phyloP scores from a whole-genome alignment of 306 rosid genomes.

The Sicyos edulis region DNA sequence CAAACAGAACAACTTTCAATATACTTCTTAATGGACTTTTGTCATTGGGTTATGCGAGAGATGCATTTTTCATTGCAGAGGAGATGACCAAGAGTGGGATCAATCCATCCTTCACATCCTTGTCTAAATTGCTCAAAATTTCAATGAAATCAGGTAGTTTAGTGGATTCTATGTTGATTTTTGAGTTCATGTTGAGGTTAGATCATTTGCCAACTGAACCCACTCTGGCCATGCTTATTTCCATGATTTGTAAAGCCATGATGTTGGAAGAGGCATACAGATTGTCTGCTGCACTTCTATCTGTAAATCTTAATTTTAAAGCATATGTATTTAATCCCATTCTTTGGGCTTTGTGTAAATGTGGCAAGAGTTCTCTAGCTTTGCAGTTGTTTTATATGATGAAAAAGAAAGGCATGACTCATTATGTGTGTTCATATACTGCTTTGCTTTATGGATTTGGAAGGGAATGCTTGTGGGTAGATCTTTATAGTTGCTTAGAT shows the following conservation, averaged over 20 bases:
- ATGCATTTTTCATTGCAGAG: conserved; percentile 29
- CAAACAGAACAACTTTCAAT: conserved; percentile 42
- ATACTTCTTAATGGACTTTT: conserved; percentile 36
- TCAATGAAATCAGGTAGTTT: conserved; percentile 24
- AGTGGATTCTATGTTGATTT: conserved; percentile 23
- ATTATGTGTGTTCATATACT: conserved; percentile 36
- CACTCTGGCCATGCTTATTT: conserved; percentile 28
- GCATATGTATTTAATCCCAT: conserved; percentile 31
- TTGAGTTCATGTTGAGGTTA: conserved; percentile 36
- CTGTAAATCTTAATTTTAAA: conserved; percentile 21
- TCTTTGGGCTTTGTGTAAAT: conserved; percentile 39
- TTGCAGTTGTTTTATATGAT: conserved; percentile 32
- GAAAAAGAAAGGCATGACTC: conserved; percentile 37
- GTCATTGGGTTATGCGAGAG: conserved; percentile 25
- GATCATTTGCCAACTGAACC: conserved; percentile 30
- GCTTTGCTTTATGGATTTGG: conserved; percentile 42
- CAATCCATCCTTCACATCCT: conserved; percentile 30
- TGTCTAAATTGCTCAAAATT: conserved; percentile 33
- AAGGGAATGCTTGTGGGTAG: conserved; percentile 32
- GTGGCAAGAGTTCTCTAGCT: conserved; percentile 31
- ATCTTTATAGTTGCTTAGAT: conserved; percentile 30
- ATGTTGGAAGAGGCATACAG: conserved; percentile 27
- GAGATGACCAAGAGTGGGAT: conserved; percentile 36
- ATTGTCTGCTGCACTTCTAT: conserved; percentile 22
- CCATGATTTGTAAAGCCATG: conserved; percentile 30